Percentiles rank a stretch among this genome's conserved stretches.
phyloP scores from a whole-genome alignment of 1,284 basidiomycete genomes.

The Fomitopsis pinicola region DNA sequence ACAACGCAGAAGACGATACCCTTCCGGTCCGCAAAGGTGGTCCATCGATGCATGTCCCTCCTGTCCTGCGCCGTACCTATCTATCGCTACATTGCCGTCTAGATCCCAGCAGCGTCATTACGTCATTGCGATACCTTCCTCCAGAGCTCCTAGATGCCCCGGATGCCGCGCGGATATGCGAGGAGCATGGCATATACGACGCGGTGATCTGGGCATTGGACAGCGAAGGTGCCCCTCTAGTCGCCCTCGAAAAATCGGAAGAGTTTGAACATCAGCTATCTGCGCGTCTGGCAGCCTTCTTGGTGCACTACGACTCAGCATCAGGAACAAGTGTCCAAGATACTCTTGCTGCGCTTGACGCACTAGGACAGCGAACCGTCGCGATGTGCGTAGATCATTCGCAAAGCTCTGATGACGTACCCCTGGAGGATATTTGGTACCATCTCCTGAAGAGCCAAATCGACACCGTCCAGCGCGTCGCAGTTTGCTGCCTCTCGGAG shows the following conservation, averaged over 20 bases:
- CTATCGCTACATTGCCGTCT: constrained; percentile 71
- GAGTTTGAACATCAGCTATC: constrained; percentile 56
- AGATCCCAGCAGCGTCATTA: constrained; percentile 64
- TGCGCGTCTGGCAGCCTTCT: constrained; percentile 41
- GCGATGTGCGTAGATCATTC: constrained; percentile 70
- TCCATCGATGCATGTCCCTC: constrained; percentile 42
- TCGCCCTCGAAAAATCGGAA: constrained; percentile 68
- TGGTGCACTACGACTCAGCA: constrained; percentile 28
- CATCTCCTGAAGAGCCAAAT: constrained; percentile 80
- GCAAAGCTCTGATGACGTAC: constrained; percentile 36
- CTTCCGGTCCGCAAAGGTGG: constrained; percentile 17
- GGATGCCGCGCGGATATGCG: constrained; percentile 60
- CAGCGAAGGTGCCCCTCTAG: constrained; percentile 55
- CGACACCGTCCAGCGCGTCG: constrained; percentile 70
- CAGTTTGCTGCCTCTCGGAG: constrained; percentile 36
- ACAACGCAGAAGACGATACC: constrained; percentile 36
- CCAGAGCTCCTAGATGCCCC: constrained; percentile 55
- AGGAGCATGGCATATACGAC: constrained; percentile 63
- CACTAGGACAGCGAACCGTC: constrained; percentile 58
- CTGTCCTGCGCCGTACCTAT: constrained; percentile 56
- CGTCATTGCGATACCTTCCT: constrained; percentile 60
- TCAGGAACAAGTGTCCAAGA: constrained; percentile 28
- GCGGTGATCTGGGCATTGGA: constrained; percentile 84
- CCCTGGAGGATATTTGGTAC: constrained; percentile 90
- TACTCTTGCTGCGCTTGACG: constrained; percentile 39